These are phyloP conservation scores for Vanrija sp. DNA, from an alignment of 1,284 basidiomycete species.

Conservation along the genomic window DNA sequence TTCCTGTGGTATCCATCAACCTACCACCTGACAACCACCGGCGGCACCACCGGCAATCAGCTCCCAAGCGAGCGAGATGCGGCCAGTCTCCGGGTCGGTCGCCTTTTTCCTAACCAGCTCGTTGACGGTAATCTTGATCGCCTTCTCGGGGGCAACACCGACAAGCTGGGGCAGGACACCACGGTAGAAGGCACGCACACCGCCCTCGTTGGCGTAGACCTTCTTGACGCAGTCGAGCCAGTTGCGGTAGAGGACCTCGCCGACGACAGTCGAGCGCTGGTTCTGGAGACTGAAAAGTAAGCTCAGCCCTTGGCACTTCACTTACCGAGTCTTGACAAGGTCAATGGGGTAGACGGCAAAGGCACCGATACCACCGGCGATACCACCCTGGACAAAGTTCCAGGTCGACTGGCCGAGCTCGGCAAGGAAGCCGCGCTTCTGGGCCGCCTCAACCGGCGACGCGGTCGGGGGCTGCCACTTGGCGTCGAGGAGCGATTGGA, in stretches of 20 bases:
- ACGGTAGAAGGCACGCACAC: constrained; percentile 87
- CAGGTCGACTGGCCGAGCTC: constrained; percentile 65
- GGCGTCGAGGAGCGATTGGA: constrained; percentile 76
- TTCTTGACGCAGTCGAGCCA: constrained; percentile 89
- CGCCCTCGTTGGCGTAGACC: constrained; percentile 90
- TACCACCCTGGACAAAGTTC: constrained; percentile 83
- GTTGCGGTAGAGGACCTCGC: constrained; percentile 90
- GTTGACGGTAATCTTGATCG: constrained; percentile 74
- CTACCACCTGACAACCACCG: constrained; percentile 93
- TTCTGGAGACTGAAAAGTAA: constrained; percentile 99
- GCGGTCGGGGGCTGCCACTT: constrained; percentile 23
- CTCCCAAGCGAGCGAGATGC: constrained; percentile 83
- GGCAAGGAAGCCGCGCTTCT: constrained; percentile 21
- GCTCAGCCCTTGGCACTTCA: no score
- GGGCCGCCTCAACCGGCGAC: constrained; percentile 11
- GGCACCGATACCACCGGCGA: constrained; percentile 70
- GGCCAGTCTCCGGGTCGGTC: constrained; percentile 90
- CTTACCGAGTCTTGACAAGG: constrained; percentile 63
- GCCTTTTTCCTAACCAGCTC: constrained; percentile 79
- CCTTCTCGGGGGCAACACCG: constrained; percentile 95
- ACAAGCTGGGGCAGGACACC: constrained; percentile 93
- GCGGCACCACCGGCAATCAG: constrained; percentile 85
- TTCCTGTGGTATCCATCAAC: constrained; percentile 44
- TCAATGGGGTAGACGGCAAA: constrained; percentile 65
- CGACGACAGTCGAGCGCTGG: constrained; percentile 89